Evolutionary conservation across 148 eudicot species (phyloP), one percentile per base, ranked within the genome.

Genomic region (Cornus florida): DNA sequence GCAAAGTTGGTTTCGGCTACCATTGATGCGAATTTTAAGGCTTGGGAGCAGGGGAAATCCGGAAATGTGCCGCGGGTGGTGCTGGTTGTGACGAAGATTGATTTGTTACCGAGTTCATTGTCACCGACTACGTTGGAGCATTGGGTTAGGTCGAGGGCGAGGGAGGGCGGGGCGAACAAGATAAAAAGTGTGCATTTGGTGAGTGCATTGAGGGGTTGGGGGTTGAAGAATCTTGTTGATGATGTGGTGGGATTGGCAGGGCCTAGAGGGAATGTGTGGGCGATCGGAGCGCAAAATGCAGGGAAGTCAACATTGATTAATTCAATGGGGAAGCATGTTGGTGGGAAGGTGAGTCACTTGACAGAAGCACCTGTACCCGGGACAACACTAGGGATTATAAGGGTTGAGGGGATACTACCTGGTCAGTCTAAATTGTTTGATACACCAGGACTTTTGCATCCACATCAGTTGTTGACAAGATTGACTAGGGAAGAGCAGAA

Each of bases 291-390:
- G 53, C 99, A 97, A 71, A 97, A 97, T 88, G 92, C 94, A 5
- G 99, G 99, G 62, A 96, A 96, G 78, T 94, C 98, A 9, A 96
- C 99, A 5, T 78, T 96, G 86, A 90, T 96, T 62, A 96, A 96
- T 88, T 93, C 97, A 0, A 89, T 96, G 19, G 95, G 94, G 86
- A 92, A 96, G 81, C 78, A 75, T 75, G 88, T 90, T 39, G 86
- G 88, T 24, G 90, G 86, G 71, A 90, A 84, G 74, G 82, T 85
- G 71, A 75, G 86, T 12, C 90, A 87, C 80, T 80, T 96, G 80
- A 96, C 99, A 0, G 98, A 96, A 80, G 99, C 99, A 35, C 94
- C 97, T 1, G 97, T 94, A 65, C 97, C 99, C 0, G 99, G 99
- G 67, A 94, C 99, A 19, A 96, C 99, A 2, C 82, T 96, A 81